Conservation (phyloP, 2,329 filamentous ascomycete genomes). For the Dothideomycetes sp. region DNA sequence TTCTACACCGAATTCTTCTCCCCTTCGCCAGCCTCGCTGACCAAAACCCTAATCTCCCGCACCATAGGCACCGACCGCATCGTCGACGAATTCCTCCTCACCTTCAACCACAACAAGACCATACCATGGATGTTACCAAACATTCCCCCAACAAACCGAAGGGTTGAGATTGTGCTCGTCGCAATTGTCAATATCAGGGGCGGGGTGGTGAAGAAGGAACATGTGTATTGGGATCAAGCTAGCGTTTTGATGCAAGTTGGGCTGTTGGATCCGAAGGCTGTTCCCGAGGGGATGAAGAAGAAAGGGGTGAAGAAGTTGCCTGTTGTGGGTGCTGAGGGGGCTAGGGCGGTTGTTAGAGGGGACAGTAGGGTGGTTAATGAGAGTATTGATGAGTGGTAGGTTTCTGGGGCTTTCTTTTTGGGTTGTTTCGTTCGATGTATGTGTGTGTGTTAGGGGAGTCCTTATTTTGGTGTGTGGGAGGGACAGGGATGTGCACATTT, state of each 20-base stretch:
- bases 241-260: constrained; percentile 51
- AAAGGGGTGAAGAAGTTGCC: constrained; percentile 39
- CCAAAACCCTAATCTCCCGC: constrained; percentile 47
- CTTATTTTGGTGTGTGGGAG: too few species aligned
- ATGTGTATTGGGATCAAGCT: constrained; percentile 56
- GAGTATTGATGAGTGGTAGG: constrained; percentile 34
- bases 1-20: constrained; percentile 53
- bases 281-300: constrained; percentile 39
- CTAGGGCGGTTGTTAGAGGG: constrained; percentile 38
- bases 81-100: constrained; percentile 51
- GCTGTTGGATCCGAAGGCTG: constrained; percentile 46
- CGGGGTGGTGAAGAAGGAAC: constrained; percentile 46
- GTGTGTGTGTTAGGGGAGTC: too few species aligned
- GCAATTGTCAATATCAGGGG: constrained; percentile 47
- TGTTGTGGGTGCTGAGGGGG: constrained; percentile 37
- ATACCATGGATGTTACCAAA: constrained; percentile 53
- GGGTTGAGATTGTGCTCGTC: constrained; percentile 47
- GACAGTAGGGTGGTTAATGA: constrained; percentile 36
- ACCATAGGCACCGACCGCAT: constrained; percentile 50
- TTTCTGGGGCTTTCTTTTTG: too few species aligned
- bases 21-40: constrained; percentile 39
- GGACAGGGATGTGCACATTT: too few species aligned
- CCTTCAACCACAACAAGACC: constrained; percentile 47
- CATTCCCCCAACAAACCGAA: constrained; percentile 46
- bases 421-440: too few species aligned